Base-by-base conservation (phyloP, 768 basidiomycete species). In the Gloeostereum incarnatum region DNA sequence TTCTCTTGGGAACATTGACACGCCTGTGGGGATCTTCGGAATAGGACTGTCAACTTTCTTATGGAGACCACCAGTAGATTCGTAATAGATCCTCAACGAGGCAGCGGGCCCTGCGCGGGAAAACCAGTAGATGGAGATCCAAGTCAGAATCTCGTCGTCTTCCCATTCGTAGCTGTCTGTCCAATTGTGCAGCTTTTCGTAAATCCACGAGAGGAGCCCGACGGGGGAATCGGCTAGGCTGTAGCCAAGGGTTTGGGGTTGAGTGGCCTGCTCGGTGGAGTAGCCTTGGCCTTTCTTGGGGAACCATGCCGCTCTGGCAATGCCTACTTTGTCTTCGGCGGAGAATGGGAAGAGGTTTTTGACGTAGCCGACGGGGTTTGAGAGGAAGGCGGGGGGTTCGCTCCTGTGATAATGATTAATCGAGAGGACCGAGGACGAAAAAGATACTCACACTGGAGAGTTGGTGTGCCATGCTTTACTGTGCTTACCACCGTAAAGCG, bases 61-160 rank as follows among this genome's bases (percentile, higher is more conserved):
- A n/a, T n/a, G n/a, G n/a, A n/a, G n/a, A n/a, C n/a, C n/a, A n/a
- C n/a, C n/a, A 18, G 23, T 36, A 9, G 24, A 17, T 37, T 69
- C 68, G 40, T 56, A 68, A 48, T 69, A 70, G 13, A 69, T 65
- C 16, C 66, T 48, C 8, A 59, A 17, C 0, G 66, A 57, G 1
- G 68, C 63, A 2, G 65, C 54, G 2, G 68, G 66, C n/a, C 64
- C 19, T 0, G 55, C 50, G 3, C 61, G 55, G 11, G 66, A 69
- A 48, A 69, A 66, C 61, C 58, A 60, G 41, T 62, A 66, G 10
- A 68, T 50, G 6, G 66, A 65, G 8, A 66, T 44, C 66, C 66
- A 68, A 0, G 60, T 63, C 26, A 68, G 27, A 1, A 67, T 53
- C 46, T 70, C 69, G 6, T 70, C 69, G 36, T 71, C 66, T 11